Base-by-base conservation (phyloP, 768 basidiomycete species). In the Phlebiopsis gigantea region DNA sequence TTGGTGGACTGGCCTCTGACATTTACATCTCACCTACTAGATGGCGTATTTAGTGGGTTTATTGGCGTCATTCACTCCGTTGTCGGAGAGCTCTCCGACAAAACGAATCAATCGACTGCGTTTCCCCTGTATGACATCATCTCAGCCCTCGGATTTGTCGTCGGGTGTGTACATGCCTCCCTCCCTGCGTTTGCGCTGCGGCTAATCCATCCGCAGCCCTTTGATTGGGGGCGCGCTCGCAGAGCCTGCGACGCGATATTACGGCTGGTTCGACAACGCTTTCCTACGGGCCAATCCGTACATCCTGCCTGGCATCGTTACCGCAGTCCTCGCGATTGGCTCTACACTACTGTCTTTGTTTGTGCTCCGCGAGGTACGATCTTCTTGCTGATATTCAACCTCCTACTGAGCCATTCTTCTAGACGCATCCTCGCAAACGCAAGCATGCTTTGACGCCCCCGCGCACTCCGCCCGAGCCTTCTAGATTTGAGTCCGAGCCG, bases 221-320 rank as follows among this genome's bases (percentile, higher is more conserved):
- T 63, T 87, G 4, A 75, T 88, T 29, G 87, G 86, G 39, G 87
- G 85, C 1, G 72, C 74, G 0, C 75, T 87, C 53, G 77, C 81
- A 3, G 75, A 80, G 59, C 83, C 84, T 0, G 78, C 63, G 15
- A 68, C 71, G 21, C 73, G 76, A 59, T 80, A 75, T 61, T 77
- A 81, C 1, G 53, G 60, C 1, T 56, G 77, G 10, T 80, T 84
- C 56, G 69, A 72, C 48, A 65, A 62, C 24, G 61, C 71, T n/a
- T 73, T 85, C 56, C 77, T 82, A 61, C 68, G 66, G 31, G 58
- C 65, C 31, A 77, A 79, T 64, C 85, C 83, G 8, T 87, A 86
- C 63, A 77, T 85, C 57, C 72, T 87, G 2, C 85, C 86, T 0
- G 83, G 82, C 59, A 69, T 82, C 34, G 66, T 81, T 31, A 68